Evolutionary conservation across 805 yeast species (phyloP), one percentile per base, ranked within the genome.

Genomic region (Kluyveromyces wickerhamii): DNA sequence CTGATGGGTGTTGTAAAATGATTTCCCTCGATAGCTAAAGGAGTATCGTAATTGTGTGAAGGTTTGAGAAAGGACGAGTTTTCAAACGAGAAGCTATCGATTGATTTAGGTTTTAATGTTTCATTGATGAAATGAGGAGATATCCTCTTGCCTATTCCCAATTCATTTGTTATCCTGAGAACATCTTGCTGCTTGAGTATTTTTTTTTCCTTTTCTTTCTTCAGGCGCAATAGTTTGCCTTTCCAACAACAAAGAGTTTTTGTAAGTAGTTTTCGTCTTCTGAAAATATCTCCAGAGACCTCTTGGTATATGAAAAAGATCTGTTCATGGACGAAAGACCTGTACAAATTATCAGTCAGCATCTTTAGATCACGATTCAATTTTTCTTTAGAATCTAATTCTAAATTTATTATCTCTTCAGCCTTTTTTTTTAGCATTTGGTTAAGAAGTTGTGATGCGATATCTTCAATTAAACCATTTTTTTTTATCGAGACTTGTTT

Each of bases 301-400:
- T 69, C 69, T 27, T 69, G 47, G 0, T 63, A 54, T 3, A 59
- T 52, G 24, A 69, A 53, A 45, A 66, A 74, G 0, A 72, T 49
- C 24, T 70, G 62, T 43, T 81, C 88, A 28, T 71, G 66, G 27
- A 83, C 48, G 45, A 82, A 78, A 0, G 88, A 83, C 12, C 54
- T 48, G 41, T 62, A 79, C 1, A 83, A 51, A 26, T 76, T 82
- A 1, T 54, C 47, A 1, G 77, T 49, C n/a, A 79, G 56, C 0
- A 55, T 13, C 7, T 24, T 24, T 3, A 24, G 12, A 17, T 24
- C n/a, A 37, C 16, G 54, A 41, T 39, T 52, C 60, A 29, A 40
- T 43, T 33, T 37, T 33, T 9, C 46, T 34, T 26, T 21, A 39
- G 16, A 43, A 17, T 2, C 39, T 7, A n/a, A 13, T 24, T 14